These are phyloP conservation scores for Kodamaea plutei DNA, from an alignment of 1,139 yeast genomes.

Conservation along the genomic window DNA sequence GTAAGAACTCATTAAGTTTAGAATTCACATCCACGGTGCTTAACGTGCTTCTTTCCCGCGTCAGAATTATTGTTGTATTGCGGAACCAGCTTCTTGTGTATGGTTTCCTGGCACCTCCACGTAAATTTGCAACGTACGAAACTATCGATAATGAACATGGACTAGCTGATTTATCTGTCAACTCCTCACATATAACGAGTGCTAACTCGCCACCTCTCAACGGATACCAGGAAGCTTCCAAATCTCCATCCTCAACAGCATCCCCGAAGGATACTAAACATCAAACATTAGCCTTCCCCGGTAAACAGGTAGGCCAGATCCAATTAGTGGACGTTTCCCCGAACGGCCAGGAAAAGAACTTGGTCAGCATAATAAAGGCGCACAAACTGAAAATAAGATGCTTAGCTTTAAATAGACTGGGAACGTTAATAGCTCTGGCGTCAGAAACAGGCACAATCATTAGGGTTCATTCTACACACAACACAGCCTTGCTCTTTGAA, in stretches of 20 bases:
- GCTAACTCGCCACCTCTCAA: conserved; percentile 7
- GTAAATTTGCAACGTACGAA: conserved; percentile 63
- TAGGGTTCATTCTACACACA: conserved; percentile 69
- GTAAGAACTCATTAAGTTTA: conserved; percentile 66
- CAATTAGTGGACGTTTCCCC: conserved; percentile 71
- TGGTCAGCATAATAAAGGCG: conserved; percentile 75
- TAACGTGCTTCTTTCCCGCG: conserved; percentile 70
- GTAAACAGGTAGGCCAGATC: conserved; percentile 65
- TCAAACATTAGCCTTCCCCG: conserved; percentile 70
- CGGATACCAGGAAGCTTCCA: conserved; percentile 8
- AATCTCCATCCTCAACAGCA: conserved; percentile 8
- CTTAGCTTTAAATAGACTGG: conserved; percentile 65
- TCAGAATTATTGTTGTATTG: conserved; percentile 69
- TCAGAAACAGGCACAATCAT: conserved; percentile 85
- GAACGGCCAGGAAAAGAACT: conserved; percentile 55
- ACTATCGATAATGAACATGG: conserved; percentile 68
- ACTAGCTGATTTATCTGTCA: conserved; percentile 57
- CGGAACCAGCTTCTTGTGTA: conserved; percentile 66
- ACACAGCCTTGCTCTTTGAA: conserved; percentile 71
- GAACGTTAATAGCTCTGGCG: conserved; percentile 81
- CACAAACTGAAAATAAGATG: conserved; percentile 71
- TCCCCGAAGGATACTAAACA: conserved; percentile 24
- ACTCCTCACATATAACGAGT: conserved; percentile 10
- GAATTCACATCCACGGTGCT: conserved; percentile 74
- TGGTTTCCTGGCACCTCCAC: conserved; percentile 79